Percentiles rank a stretch among this genome's conserved stretches.
These are phyloP conservation scores for Entonaema liquescens DNA, from an alignment of 495 filamentous ascomycete species.

Conservation along the genomic window DNA sequence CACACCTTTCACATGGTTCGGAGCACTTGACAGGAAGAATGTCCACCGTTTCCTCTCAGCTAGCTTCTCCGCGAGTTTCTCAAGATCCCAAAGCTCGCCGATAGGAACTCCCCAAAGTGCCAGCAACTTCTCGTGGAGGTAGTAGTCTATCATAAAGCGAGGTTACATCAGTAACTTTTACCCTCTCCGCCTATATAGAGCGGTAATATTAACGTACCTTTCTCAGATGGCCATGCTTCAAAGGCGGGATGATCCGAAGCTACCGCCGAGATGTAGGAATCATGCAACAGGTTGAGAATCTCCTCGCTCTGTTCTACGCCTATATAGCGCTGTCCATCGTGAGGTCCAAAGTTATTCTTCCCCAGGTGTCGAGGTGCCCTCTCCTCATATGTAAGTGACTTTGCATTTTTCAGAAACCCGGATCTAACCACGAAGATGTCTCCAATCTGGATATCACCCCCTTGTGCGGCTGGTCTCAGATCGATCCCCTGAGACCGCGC, in stretches of 20 bases:
- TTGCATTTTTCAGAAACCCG: conserved; percentile 64
- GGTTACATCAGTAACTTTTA: conserved; percentile 57
- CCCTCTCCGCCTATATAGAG: conserved; percentile 60
- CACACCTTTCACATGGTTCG: conserved; percentile 57
- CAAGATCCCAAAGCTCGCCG: conserved; percentile 64
- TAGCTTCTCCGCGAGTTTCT: conserved; percentile 56
- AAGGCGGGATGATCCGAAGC: conserved; percentile 69
- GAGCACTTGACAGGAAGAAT: conserved; percentile 69
- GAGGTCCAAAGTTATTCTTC: conserved; percentile 47
- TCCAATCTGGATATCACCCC: conserved; percentile 65
- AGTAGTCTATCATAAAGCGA: conserved; percentile 60
- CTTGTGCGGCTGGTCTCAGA: conserved; percentile 61
- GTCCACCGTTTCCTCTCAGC: conserved; percentile 62
- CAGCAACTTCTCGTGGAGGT: conserved; percentile 67
- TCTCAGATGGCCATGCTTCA: conserved; percentile 66
- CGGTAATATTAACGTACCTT: conserved; percentile 60
- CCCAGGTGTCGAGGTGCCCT: conserved; percentile 40
- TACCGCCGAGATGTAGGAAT: conserved; percentile 71
- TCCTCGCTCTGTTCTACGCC: conserved; percentile 67
- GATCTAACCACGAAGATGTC: conserved; percentile 72
- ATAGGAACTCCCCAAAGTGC: conserved; percentile 68
- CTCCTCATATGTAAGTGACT: conserved; percentile 53
- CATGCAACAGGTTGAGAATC: conserved; percentile 70
- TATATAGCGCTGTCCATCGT: conserved; percentile 59
- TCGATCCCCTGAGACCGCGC: conserved; percentile 31